Conservation (phyloP, 495 filamentous ascomycete genomes). For the Lophium mytilinum region DNA sequence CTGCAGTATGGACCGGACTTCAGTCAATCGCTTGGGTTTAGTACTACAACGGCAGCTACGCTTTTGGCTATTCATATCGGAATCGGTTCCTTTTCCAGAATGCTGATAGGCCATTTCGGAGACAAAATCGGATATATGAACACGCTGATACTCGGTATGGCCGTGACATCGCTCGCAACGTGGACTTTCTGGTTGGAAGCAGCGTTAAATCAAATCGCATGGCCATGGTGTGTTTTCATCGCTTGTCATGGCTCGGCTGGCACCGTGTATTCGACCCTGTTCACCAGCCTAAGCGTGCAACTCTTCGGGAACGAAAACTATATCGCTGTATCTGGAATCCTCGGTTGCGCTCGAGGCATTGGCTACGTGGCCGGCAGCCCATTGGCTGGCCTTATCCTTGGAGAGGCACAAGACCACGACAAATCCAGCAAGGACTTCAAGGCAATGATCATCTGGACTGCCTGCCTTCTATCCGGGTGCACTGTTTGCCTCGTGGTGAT, state of each 20-base stretch:
- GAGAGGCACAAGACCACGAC: not conserved
- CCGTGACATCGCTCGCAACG: not conserved
- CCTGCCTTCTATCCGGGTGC: not conserved
- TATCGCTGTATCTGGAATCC: not conserved
- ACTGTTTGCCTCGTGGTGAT: not conserved
- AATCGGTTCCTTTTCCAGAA: not conserved
- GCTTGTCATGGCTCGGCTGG: not conserved
- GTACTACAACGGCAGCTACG: not conserved
- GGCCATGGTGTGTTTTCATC: conserved; percentile 1
- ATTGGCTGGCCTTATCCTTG: conserved; percentile 2
- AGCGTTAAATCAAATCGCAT: not conserved
- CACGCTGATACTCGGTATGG: not conserved
- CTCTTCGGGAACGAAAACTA: conserved; percentile 9
- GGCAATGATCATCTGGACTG: not conserved
- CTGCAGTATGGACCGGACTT: conserved; percentile 5
- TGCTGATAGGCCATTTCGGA: not conserved
- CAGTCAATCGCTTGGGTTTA: not conserved
- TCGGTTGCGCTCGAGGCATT: conserved; percentile 1
- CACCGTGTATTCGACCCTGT: not conserved
- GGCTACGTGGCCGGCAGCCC: conserved; percentile 5
- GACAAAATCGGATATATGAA: conserved; percentile 7
- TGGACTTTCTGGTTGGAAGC: conserved; percentile 3
- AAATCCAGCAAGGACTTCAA: not conserved
- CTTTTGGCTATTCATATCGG: not conserved
- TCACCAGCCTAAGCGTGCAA: not conserved